Conservation (phyloP, 2,329 filamentous ascomycete species). For the Meredithiella fracta region DNA sequence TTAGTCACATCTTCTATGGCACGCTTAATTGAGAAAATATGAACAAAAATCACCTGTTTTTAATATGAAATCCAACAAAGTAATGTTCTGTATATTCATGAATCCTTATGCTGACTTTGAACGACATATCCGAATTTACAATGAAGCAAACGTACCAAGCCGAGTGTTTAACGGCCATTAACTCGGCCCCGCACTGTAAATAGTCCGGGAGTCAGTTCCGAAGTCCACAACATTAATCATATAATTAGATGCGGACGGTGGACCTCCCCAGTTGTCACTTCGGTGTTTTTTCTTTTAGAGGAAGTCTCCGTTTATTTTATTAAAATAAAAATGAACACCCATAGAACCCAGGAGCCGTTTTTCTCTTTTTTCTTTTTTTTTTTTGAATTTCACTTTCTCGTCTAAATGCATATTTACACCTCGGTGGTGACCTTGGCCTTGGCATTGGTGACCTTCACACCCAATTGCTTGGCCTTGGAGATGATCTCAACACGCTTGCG, state of each 20-base stretch:
- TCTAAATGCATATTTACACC: constrained; percentile 36
- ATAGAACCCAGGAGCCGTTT: constrained; percentile 14
- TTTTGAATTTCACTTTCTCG: constrained; percentile 13
- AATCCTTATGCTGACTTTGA: neutral
- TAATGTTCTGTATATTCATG: neutral
- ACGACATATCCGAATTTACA: neutral
- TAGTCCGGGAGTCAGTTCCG: neutral
- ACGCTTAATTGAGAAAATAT: neutral
- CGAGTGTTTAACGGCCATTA: neutral
- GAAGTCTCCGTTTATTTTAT: constrained; percentile 14
- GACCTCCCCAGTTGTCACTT: neutral
- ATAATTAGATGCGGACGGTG: neutral
- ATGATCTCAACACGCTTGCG: constrained; percentile 98
- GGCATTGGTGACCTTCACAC: constrained; percentile 98
- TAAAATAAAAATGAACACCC: constrained; percentile 14
- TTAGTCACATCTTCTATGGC: too few relatives aligned
- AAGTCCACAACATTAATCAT: neutral
- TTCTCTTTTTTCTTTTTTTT: constrained; percentile 11
- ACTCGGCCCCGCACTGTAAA: neutral
- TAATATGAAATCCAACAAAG: neutral
- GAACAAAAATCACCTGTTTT: neutral
- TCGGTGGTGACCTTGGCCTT: constrained; percentile 98
- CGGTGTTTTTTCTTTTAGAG: constrained; percentile 9
- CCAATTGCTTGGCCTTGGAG: constrained; percentile 89
- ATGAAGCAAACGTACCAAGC: neutral